Evolutionary conservation across 2,329 filamentous ascomycete species (phyloP).

Genomic region (Colletotrichum noveboracense): DNA sequence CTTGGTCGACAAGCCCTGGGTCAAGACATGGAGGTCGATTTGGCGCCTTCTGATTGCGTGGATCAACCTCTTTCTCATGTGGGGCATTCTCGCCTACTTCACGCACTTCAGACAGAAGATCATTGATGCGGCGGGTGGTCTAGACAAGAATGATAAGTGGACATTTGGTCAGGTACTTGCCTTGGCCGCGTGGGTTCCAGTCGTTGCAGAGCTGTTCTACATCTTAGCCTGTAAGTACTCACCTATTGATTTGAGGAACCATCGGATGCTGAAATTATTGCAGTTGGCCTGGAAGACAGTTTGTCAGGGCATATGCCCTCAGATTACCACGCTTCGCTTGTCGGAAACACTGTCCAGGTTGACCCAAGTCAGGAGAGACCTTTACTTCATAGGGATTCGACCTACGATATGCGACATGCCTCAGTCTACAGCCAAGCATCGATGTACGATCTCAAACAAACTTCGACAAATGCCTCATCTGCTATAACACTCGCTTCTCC

Average conservation of each 20-base stretch:
- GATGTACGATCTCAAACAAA: not conserved
- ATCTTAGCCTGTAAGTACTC: constrained; percentile 30
- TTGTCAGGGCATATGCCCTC: constrained; percentile 17
- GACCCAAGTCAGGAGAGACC: not conserved
- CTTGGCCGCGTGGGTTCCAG: constrained; percentile 32
- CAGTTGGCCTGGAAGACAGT: constrained; percentile 17
- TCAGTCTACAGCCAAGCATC: not conserved
- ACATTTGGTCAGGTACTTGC: constrained; percentile 36
- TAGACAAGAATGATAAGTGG: constrained; percentile 29
- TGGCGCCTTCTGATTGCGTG: constrained; percentile 16
- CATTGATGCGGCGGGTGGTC: constrained; percentile 8
- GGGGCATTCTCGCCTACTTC: constrained; percentile 32
- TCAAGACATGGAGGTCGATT: not conserved
- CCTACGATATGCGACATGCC: not conserved
- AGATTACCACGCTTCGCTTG: constrained; percentile 6
- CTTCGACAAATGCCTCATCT: not conserved
- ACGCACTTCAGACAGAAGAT: constrained; percentile 26
- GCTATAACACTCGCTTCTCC: not conserved
- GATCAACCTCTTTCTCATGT: constrained; percentile 27
- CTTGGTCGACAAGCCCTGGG: constrained; percentile 3
- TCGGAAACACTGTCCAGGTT: not conserved
- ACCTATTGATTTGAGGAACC: not conserved
- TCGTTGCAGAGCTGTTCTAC: constrained; percentile 29
- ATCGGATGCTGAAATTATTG: not conserved
- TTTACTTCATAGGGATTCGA: not conserved